Conservation (phyloP, 1,284 basidiomycete species). For the Ganoderma boninense region DNA sequence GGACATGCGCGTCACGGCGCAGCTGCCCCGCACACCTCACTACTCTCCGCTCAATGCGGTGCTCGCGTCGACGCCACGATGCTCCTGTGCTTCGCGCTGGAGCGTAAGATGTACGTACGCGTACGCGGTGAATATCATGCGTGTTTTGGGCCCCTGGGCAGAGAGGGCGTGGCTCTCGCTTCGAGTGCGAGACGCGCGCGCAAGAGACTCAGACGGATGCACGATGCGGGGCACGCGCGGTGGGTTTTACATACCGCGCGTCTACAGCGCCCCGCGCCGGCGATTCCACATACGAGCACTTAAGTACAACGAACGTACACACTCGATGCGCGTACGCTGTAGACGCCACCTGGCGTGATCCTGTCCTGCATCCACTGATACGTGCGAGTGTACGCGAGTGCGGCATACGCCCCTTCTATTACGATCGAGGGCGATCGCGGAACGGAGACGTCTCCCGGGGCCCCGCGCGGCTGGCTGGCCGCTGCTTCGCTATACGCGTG, state of each 20-base stretch:
- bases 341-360: too few species aligned
- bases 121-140: neutral
- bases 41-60: neutral
- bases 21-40: neutral
- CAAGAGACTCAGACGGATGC: neutral
- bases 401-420: neutral
- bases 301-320: neutral
- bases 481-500: neutral
- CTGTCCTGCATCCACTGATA: too few species aligned
- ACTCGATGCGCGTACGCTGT: neutral
- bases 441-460: constrained; percentile 6
- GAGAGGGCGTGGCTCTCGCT: neutral
- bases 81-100: neutral
- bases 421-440: constrained; percentile 6
- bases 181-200: neutral
- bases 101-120: neutral
- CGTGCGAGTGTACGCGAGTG: neutral
- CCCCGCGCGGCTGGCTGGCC: neutral
- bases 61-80: constrained; percentile 3
- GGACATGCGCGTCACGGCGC: neutral
- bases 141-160: neutral
- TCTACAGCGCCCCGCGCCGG: neutral
- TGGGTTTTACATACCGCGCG: neutral
- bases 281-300: too few species aligned
- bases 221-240: neutral